Conservation (phyloP, 1,284 basidiomycete genomes). For the Lignosus rhinocerotis region DNA sequence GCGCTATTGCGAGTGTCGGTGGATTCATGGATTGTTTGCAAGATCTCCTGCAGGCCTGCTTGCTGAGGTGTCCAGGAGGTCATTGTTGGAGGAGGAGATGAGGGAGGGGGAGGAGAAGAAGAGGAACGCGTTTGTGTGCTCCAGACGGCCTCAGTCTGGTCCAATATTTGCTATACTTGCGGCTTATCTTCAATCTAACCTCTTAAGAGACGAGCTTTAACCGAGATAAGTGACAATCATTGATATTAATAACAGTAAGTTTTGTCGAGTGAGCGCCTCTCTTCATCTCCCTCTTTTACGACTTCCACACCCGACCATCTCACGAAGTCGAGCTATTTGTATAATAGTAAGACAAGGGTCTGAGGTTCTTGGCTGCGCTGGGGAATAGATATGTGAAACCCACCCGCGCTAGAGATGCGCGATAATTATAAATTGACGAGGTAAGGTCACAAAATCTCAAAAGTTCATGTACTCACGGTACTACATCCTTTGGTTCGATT, state of each 20-base stretch:
- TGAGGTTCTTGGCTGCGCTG: too few relatives aligned
- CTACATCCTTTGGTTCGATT: too few relatives aligned
- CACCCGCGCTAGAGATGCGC: too few relatives aligned
- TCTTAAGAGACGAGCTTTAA: not conserved
- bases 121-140: slow-evolving; percentile 10
- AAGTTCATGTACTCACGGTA: too few relatives aligned
- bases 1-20: slow-evolving; percentile 66
- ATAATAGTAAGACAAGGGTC: too few relatives aligned
- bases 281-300: not conserved
- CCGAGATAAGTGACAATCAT: slow-evolving; percentile 1
- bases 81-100: slow-evolving; percentile 42
- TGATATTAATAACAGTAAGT: not conserved
- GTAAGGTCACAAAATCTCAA: too few relatives aligned
- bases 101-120: slow-evolving; percentile 30
- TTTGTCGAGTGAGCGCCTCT: not conserved
- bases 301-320: not conserved
- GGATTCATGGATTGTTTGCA: slow-evolving; percentile 84
- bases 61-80: slow-evolving; percentile 75
- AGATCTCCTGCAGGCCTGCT: slow-evolving; percentile 79
- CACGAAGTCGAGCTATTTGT: not conserved
- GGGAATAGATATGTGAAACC: too few relatives aligned
- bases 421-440: too few relatives aligned
- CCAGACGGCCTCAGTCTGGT: not conserved
- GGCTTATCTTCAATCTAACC: slow-evolving; percentile 14
- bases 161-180: slow-evolving; percentile 13